Conservation (phyloP, 257 asterid species). For the Osmanthus fragrans region DNA sequence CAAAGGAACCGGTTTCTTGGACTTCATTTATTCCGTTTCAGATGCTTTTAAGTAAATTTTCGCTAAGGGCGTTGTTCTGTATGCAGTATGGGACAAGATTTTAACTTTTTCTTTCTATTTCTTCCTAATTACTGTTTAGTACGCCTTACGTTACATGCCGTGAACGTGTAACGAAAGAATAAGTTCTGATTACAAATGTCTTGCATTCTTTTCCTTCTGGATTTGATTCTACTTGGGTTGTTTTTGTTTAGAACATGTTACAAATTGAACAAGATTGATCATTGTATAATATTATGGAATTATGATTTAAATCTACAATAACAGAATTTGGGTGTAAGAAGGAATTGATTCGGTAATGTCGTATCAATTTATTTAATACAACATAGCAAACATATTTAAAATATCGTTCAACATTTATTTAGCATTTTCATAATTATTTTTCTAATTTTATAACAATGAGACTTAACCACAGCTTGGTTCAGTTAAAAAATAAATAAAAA, state of each 20-base stretch:
- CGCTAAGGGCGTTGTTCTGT: neutral
- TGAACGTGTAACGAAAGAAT: neutral
- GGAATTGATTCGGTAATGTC: too few relatives aligned
- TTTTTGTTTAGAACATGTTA: constrained; percentile 1
- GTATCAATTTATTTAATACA: too few relatives aligned
- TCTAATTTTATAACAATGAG: too few relatives aligned
- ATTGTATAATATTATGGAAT: neutral
- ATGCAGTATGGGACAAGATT: neutral
- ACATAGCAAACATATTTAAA: too few relatives aligned
- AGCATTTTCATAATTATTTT: too few relatives aligned
- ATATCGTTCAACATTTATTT: too few relatives aligned
- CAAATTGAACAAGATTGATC: constrained; percentile 5
- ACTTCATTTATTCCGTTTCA: constrained; percentile 77
- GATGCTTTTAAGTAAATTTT: constrained; percentile 46
- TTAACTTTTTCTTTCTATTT: neutral
- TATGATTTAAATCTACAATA: too few relatives aligned
- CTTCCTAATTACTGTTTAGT: neutral
- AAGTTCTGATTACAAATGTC: neutral
- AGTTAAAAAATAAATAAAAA: too few relatives aligned
- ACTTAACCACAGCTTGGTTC: too few relatives aligned
- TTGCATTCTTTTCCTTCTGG: constrained; percentile 21
- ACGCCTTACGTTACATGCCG: neutral
- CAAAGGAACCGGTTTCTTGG: constrained; percentile 97
- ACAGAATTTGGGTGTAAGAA: too few relatives aligned
- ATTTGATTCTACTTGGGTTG: neutral